Percentiles rank a stretch among this genome's conserved stretches.
phyloP scores from a whole-genome alignment of 352 stramenopile genomes.

The Thalassiosira mediterranea region DNA sequence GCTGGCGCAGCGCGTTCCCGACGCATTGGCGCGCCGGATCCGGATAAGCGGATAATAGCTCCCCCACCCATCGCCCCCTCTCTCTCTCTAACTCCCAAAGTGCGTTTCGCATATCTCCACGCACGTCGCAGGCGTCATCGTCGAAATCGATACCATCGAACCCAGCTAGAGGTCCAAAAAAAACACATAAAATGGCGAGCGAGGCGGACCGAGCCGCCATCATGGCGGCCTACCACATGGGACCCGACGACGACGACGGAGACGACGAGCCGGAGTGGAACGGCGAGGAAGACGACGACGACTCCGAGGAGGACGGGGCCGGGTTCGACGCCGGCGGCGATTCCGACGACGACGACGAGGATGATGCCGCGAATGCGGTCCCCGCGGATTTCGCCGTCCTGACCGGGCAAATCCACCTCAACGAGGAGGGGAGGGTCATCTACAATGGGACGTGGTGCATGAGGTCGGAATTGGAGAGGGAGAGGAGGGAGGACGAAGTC shows the following conservation, averaged over 20 bases:
- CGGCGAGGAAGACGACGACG: slow-evolving; percentile 3
- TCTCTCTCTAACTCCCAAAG: no score
- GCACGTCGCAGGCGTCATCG: no score
- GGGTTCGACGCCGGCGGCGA: no score
- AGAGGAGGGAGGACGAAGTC: background rate
- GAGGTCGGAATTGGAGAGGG: slow-evolving; percentile 15
- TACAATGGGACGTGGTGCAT: slow-evolving; percentile 47
- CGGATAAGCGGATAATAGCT: no score
- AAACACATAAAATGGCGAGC: slow-evolving; percentile 37
- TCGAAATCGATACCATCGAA: no score
- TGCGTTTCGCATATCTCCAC: no score
- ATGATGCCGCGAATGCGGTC: background rate
- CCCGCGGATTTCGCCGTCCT: slow-evolving; percentile 25
- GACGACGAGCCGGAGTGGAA: slow-evolving; percentile 19
- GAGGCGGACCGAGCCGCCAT: slow-evolving; percentile 26
- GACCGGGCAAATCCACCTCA: slow-evolving; percentile 24
- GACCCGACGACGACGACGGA: background rate
- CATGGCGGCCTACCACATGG: slow-evolving; percentile 17
- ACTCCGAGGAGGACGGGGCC: slow-evolving; percentile 3
- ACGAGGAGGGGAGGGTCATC: slow-evolving; percentile 41
- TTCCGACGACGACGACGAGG: slow-evolving; percentile 5
- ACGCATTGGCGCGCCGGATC: no score
- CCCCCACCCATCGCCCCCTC: no score
- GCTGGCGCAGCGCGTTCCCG: no score
- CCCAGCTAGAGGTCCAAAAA: no score